These are phyloP conservation scores for Stagonosporopsis chrysanthemi DNA, from an alignment of 2,329 filamentous ascomycete species.

Conservation along the genomic window DNA sequence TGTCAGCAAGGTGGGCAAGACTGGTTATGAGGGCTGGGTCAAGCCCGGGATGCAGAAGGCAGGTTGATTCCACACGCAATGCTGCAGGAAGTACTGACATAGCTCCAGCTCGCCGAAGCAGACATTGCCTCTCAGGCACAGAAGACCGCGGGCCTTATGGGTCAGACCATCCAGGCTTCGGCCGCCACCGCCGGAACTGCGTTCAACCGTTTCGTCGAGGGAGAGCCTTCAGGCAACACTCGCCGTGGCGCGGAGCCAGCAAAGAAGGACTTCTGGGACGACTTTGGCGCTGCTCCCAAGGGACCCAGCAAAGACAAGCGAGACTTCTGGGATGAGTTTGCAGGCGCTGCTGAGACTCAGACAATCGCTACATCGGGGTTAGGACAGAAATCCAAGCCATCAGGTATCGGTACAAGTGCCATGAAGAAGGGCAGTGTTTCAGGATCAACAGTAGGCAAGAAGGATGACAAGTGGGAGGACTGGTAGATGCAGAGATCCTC, in stretches of 20 bases:
- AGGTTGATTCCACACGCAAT: conserved; percentile 22
- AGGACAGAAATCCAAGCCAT: conserved; percentile 49
- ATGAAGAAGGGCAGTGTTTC: conserved; percentile 61
- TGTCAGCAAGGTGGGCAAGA: conserved; percentile 89
- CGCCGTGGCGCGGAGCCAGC: conserved; percentile 59
- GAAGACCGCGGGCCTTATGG: conserved; percentile 61
- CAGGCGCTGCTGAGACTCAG: conserved; percentile 41
- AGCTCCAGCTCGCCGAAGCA: conserved; percentile 74
- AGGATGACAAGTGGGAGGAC: conserved; percentile 67
- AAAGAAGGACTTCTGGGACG: conserved; percentile 65
- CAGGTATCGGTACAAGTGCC: conserved; percentile 69
- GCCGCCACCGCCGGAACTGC: conserved; percentile 78
- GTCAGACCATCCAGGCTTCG: conserved; percentile 68
- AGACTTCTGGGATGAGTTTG: conserved; percentile 60
- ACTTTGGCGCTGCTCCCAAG: conserved; percentile 72
- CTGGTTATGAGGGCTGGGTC: conserved; percentile 88
- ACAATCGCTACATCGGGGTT: conserved; percentile 34
- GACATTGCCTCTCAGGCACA: conserved; percentile 66
- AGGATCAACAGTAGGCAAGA: conserved; percentile 46
- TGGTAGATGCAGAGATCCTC: conserved; percentile 46
- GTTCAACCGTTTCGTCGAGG: conserved; percentile 89
- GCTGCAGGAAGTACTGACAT: not conserved
- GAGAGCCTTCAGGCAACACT: conserved; percentile 51
- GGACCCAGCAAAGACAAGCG: conserved; percentile 60
- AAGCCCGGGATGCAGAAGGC: conserved; percentile 92